A percentile compares a stretch with the other conserved stretches of the same genome.
Conservation (phyloP, 2,329 filamentous ascomycete genomes). For the Aspergillus sp. region DNA sequence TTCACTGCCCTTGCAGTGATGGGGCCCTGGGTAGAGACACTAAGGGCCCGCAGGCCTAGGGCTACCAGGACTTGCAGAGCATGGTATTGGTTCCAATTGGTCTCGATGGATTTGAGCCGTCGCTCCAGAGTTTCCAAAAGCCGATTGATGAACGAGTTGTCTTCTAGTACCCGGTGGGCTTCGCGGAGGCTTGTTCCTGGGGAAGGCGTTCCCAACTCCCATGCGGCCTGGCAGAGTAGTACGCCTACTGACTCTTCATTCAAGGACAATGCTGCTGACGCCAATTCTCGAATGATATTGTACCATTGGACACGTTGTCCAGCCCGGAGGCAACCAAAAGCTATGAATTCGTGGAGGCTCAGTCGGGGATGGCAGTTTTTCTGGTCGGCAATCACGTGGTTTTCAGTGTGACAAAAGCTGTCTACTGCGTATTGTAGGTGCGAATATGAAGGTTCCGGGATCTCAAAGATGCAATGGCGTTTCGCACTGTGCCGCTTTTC, state of each 20-base stretch:
- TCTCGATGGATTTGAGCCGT: constrained; percentile 36
- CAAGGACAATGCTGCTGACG: constrained; percentile 49
- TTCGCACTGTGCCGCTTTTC: constrained; percentile 3
- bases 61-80: constrained; percentile 29
- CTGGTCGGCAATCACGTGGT: constrained; percentile 52
- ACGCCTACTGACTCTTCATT: constrained; percentile 47
- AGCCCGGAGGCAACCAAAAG: constrained; percentile 43
- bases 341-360: constrained; percentile 54
- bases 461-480: constrained; percentile 7
- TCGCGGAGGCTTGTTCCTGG: constrained; percentile 12
- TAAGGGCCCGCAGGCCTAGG: constrained; percentile 7
- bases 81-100: constrained; percentile 51
- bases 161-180: constrained; percentile 18
- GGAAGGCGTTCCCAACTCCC: constrained; percentile 44
- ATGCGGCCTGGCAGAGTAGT: constrained; percentile 49
- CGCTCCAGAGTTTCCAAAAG: constrained; percentile 36
- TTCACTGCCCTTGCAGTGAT: background rate
- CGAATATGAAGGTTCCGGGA: constrained; percentile 14
- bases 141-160: constrained; percentile 16
- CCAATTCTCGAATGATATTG: constrained; percentile 54
- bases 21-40: constrained; percentile 2
- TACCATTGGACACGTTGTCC: constrained; percentile 48
- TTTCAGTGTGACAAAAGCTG: constrained; percentile 34
- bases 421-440: constrained; percentile 17
- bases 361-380: constrained; percentile 28